Base-by-base conservation (phyloP, 1,284 basidiomycete genomes). In the Boletus semigastroideus region DNA sequence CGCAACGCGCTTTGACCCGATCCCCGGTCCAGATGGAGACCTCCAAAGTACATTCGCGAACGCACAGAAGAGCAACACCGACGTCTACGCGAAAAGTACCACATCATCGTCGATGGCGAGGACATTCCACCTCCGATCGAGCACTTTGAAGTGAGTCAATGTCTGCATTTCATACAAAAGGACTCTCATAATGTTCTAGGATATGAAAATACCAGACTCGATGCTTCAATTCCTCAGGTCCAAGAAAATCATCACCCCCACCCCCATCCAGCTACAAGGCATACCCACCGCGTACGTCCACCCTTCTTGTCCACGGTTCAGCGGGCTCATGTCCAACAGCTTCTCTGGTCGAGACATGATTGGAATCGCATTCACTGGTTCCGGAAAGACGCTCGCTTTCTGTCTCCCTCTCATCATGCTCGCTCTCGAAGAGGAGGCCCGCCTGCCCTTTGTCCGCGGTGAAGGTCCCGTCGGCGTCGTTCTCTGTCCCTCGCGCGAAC, bases 221-320 rank as follows among this genome's bases (percentile, higher is more conserved):
- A 82, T 99, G 22, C 74, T 99, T 31, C 82, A 88, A 51, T 88
- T 90, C 68, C 79, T 99, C 42, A 86, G 85, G 66, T 79, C 82
- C 33, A 93, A 94, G 56, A 87, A 90, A 42, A 99, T 99, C 65
- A 78, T 81, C 25, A 78, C 74, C 31, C 97, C 97, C 0, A 95
- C 97, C 0, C 96, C 96, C 2, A 99, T 99, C 63, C 97, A 99
- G 68, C 80, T 98, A 44, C 97, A 99, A 74, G 97, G 97, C 17
- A 86, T 99, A 42, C 96, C 97, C 1, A 90, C 92, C 34, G 97
- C 93, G 87, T 93, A 73, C 64, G 87, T 72, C 27, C 37, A 49
- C 44, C 44, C 47, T 22, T 31, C 48, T 37, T 42, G 33, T 34
- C 36, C n/a, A 20, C 22, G 3, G 46, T 38, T 51, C 39, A 51